Evolutionary conservation across 495 filamentous ascomycete species (phyloP).

Genomic region (Daldinia concentrica): DNA sequence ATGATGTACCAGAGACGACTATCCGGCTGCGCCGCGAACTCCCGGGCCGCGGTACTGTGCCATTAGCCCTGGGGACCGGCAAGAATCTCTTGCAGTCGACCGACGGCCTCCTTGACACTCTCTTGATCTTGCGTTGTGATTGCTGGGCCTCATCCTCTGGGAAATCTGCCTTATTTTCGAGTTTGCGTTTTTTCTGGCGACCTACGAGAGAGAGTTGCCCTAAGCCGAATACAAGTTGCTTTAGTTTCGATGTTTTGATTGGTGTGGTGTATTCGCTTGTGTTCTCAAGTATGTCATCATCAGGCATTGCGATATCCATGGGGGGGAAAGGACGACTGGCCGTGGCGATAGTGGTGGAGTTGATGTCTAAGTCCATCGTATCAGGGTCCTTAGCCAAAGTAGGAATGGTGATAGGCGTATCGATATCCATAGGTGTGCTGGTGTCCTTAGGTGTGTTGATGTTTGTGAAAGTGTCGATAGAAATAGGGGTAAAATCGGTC

Average conservation of each 20-base stretch:
- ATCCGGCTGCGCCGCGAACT: constrained; percentile 13
- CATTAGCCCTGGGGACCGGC: not conserved
- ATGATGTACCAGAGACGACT: not conserved
- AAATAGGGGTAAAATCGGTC: too few species aligned
- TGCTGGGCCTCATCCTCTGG: not conserved
- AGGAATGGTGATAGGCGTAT: too few species aligned
- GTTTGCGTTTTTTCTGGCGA: not conserved
- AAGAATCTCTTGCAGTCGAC: not conserved
- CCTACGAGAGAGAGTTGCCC: not conserved
- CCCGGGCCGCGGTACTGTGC: not conserved
- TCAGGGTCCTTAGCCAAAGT: too few species aligned
- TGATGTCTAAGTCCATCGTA: too few species aligned
- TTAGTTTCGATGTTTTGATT: not conserved
- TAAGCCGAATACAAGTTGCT: not conserved
- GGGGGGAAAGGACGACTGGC: too few species aligned
- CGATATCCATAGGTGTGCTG: too few species aligned
- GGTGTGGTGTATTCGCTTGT: not conserved
- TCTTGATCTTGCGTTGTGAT: not conserved
- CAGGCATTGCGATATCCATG: not conserved
- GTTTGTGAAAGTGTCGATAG: too few species aligned
- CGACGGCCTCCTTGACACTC: not conserved
- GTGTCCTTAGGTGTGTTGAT: too few species aligned
- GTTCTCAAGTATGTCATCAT: not conserved
- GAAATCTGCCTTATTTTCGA: not conserved
- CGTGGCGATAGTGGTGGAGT: too few species aligned